A percentile compares a stretch with the other conserved stretches of the same genome.
Evolutionary conservation across 371 early-diverging fungal genomes (phyloP).

Genomic region (Mortierella polycephala): DNA sequence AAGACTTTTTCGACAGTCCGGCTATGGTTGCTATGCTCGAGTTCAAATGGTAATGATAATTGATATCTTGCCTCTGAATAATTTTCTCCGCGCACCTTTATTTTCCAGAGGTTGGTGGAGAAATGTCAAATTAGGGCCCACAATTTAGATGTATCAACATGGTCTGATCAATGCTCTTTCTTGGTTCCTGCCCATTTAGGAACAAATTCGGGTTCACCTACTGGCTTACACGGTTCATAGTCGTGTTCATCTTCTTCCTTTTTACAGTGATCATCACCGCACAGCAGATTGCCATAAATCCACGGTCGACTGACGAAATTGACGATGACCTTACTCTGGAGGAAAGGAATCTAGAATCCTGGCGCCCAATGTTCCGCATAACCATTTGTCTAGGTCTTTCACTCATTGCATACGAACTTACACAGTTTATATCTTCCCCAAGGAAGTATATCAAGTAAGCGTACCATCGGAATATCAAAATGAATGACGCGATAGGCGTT

Average conservation of each 20-base stretch:
- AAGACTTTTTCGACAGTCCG: constrained; percentile 51
- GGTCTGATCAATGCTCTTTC: neutral
- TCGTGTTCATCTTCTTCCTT: constrained; percentile 32
- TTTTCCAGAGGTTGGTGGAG: neutral
- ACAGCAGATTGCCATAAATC: constrained; percentile 13
- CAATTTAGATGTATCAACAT: too few relatives aligned
- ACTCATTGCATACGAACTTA: constrained; percentile 26
- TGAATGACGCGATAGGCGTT: too few relatives aligned
- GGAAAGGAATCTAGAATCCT: constrained; percentile 12
- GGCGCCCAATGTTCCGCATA: constrained; percentile 24
- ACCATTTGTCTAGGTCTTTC: constrained; percentile 25
- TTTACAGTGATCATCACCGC: constrained; percentile 32
- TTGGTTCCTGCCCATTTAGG: constrained; percentile 18
- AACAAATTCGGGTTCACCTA: constrained; percentile 41
- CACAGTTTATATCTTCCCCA: constrained; percentile 33
- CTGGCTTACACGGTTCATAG: constrained; percentile 28
- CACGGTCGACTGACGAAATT: neutral
- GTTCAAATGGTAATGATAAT: constrained; percentile 43
- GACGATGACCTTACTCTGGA: neutral
- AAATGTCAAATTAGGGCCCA: neutral
- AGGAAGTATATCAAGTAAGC: constrained; percentile 37
- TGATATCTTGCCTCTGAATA: too few relatives aligned
- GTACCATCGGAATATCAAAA: neutral
- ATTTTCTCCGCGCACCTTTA: neutral
- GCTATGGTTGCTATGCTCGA: constrained; percentile 51